Conservation (phyloP, 805 yeast genomes). For the Sugiyamaella mastotermitis region DNA sequence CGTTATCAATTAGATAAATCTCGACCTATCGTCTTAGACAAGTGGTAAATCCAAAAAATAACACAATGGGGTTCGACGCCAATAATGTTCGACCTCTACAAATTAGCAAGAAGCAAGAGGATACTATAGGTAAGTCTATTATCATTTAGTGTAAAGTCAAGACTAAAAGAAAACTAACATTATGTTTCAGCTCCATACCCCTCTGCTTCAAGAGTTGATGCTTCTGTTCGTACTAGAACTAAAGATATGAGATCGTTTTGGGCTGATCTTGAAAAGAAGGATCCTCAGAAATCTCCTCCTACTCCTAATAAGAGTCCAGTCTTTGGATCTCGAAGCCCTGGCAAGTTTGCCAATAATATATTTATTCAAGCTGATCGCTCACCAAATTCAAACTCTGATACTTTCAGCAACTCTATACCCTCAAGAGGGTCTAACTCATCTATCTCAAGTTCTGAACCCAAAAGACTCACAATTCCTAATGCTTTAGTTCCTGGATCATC, state of each 20-base stretch:
- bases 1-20: neutral
- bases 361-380: slow-evolving; percentile 9
- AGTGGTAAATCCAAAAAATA: neutral
- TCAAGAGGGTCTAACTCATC: too few species aligned
- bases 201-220: slow-evolving; percentile 2
- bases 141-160: neutral
- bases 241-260: slow-evolving; percentile 20
- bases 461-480: too few species aligned
- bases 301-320: slow-evolving; percentile 10
- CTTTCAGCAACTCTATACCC: neutral
- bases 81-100: neutral
- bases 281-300: slow-evolving; percentile 9
- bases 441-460: too few species aligned
- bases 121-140: neutral
- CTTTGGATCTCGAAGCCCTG: neutral
- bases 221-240: slow-evolving; percentile 14
- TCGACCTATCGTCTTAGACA: neutral
- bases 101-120: neutral
- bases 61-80: neutral
- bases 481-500: too few species aligned
- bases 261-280: slow-evolving; percentile 20
- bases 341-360: slow-evolving; percentile 8
- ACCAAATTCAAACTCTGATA: neutral
- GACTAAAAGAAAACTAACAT: neutral
- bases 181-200: neutral